phyloP scores from a whole-genome alignment of 1,284 basidiomycete genomes.

The Tilletia horrida region DNA sequence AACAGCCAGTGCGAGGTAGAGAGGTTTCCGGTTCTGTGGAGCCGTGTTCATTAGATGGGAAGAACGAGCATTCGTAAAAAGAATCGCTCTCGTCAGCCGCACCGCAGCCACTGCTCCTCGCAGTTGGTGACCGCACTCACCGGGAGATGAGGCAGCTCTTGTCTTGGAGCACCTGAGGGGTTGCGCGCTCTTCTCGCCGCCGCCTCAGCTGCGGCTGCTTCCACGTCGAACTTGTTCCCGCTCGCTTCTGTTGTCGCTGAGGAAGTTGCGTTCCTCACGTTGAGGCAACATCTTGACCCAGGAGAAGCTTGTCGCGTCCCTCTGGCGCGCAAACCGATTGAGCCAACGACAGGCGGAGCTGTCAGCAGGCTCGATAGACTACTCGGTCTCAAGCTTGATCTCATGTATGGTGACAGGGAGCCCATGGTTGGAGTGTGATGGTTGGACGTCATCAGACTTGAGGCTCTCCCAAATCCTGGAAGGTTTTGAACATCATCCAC shows the following conservation, averaged over 20 bases:
- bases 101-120: not conserved
- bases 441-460: no score
- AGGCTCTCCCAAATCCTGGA: no score
- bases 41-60: not conserved
- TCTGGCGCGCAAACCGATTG: not conserved
- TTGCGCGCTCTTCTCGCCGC: not conserved
- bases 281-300: not conserved
- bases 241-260: not conserved
- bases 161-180: not conserved
- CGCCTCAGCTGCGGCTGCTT: not conserved
- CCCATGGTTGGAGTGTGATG: no score
- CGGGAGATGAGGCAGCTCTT: not conserved
- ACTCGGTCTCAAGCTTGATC: no score
- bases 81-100: no score
- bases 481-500: no score
- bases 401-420: no score
- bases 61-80: no score
- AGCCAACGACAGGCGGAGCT: no score
- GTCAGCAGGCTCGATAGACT: no score
- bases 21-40: conserved; percentile 19
- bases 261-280: no score
- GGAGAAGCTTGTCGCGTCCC: not conserved
- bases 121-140: not conserved
- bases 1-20: conserved; percentile 18
- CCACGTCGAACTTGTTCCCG: not conserved